Base-by-base conservation (phyloP, 768 basidiomycete species). In the Podaxis mareebaensis region DNA sequence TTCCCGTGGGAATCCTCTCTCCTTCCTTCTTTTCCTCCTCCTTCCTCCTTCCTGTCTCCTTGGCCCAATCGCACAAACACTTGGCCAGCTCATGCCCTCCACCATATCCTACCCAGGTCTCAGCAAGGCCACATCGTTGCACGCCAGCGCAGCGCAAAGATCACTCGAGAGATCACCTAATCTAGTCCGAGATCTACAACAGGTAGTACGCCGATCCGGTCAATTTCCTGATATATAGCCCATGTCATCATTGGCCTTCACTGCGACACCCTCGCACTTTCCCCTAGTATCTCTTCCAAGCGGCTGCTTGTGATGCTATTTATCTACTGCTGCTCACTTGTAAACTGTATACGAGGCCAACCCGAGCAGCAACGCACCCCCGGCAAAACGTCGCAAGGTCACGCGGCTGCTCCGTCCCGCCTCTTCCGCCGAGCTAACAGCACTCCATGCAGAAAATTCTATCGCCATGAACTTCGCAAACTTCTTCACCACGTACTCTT, bases 141-240 rank as follows among this genome's bases (percentile, higher is more conserved):
- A 46, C 7, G 33, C 54, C 30, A 46, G 33, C 39, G 46, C 53
- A 48, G 40, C 15, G 38, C 53, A 48, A 30, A 56, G 30, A 53
- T 40, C 52, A 33, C 36, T 28, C 26, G 30, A 55, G 38, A 61
- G 61, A 61, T 63, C 52, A 48, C 61, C 58, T 64, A 64, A 72
- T 76, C 72, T 74, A 69, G 72, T 75, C 74, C 67, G 64, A 69
- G 68, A 75, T 74, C 70, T 63, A 61, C 62, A 55, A 62, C 62
- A 65, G 68, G 61, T 28, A 58, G 67, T 69, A 65, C 64, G 70
- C 71, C 68, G 65, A 65, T 61, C 70, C 66, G 68, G 64, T 56
- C 65, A 68, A 66, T 67, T 69, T 65, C 67, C 59, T 51, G 65
- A 63, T 67, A 60, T 44, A 59, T 61, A 33, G 28, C 38, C 36